Base-by-base conservation (phyloP, 306 rosid genomes). In the Acacia melanoxylon region DNA sequence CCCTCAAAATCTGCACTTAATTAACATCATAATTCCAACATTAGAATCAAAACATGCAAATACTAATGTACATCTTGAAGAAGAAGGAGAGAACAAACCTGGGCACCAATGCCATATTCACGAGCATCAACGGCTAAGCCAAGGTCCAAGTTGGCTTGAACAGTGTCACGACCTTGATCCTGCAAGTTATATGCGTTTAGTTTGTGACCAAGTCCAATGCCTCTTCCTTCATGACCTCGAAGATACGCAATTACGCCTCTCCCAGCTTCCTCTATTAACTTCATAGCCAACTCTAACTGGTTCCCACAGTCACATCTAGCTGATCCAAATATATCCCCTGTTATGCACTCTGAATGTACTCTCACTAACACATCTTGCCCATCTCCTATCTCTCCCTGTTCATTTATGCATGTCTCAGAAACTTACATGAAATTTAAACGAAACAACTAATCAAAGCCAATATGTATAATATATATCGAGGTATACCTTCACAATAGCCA, bases 151-250 rank as follows among this genome's bases (percentile, higher is more conserved):
- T 92, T 94, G 10, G 97, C 97, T 49, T 92, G 91, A 33, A 94
- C 92, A 0, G 97, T 94, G 85, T 92, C 98, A 68, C 88, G 97
- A 31, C 98, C 97, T 83, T 89, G 85, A 75, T 93, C 97, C 74
- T 94, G 97, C 75, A 94, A 85, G 77, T 91, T 91, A 77, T 91
- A 91, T 71, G 98, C 98, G 52, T 85, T 82, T 15, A 94, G 94
- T 83, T 94, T 94, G 87, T 91, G 98, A 31, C 97, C 98, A 8
- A 93, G 83, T 27, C 97, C 95, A 68, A 94, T 90, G 58, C 98
- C 97, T 86, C 97, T 86, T 77, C 98, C 97, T 89, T 94, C 98
- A 25, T 93, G 98, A 54, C 98, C 98, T 80, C 95, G 85, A 61
- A 94, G 94, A 86, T 94, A 94, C 5, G 92, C 93, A 19, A 94